phyloP scores from a whole-genome alignment of 805 yeast species.

The Cephaloascus fragrans region DNA sequence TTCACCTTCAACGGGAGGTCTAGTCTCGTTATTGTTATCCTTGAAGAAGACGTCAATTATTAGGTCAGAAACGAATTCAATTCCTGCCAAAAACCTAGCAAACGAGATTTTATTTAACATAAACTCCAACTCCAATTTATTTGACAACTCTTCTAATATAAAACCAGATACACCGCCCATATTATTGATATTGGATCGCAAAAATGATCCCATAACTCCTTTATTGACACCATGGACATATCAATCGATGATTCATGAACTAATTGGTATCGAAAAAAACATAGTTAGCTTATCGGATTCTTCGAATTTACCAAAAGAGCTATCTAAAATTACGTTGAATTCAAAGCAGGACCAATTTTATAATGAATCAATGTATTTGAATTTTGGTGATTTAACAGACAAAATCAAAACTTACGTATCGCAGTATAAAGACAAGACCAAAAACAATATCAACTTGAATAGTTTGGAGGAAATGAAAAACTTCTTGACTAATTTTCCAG shows the following conservation, averaged over 20 bases:
- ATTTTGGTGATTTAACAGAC: constrained; percentile 93
- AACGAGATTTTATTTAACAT: constrained; percentile 52
- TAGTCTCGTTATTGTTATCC: constrained; percentile 56
- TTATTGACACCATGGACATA: constrained; percentile 94
- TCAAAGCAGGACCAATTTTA: constrained; percentile 70
- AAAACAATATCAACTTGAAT: constrained; percentile 59
- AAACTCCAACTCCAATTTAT: constrained; percentile 46
- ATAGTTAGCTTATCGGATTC: constrained; percentile 57
- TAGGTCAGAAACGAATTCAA: constrained; percentile 65
- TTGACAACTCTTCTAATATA: constrained; percentile 60
- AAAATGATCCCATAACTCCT: constrained; percentile 90
- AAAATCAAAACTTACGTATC: constrained; percentile 77
- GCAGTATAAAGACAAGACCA: constrained; percentile 71
- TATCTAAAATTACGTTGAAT: constrained; percentile 55
- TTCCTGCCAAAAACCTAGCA: constrained; percentile 56
- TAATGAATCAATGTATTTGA: constrained; percentile 71
- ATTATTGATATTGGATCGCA: constrained; percentile 69
- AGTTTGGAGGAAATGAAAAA: constrained; percentile 85
- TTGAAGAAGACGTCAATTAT: constrained; percentile 72
- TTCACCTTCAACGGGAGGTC: constrained; percentile 25
- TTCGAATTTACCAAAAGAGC: constrained; percentile 47
- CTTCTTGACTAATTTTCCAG: constrained; percentile 89
- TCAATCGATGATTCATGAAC: constrained; percentile 94
- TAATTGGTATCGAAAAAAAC: constrained; percentile 74
- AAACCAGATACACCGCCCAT: constrained; percentile 60